Evolutionary conservation across 495 filamentous ascomycete genomes (phyloP).

Genomic region (Hypoxylon crocopeplum): DNA sequence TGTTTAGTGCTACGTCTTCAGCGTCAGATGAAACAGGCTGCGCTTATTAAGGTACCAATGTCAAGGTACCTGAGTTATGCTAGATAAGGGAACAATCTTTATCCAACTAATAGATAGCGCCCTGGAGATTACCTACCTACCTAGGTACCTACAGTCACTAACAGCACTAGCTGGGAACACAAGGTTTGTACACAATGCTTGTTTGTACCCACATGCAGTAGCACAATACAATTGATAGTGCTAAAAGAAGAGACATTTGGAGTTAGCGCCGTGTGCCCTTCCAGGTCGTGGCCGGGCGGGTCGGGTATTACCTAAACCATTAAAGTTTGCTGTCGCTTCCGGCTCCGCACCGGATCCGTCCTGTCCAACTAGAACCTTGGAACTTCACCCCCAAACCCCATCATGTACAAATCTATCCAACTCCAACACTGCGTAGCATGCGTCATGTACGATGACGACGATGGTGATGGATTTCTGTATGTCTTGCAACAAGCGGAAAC

Average conservation of each 20-base stretch:
- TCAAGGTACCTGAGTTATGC: slow-evolving; percentile 32
- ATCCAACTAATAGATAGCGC: slow-evolving; percentile 6
- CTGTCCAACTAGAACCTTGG: neutral
- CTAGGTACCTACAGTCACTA: neutral
- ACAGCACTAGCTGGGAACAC: neutral
- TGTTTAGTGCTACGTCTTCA: slow-evolving; percentile 13
- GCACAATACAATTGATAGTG: neutral
- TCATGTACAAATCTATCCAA: no score
- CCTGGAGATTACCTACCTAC: neutral
- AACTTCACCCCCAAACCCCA: no score
- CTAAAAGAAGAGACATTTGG: slow-evolving; percentile 1
- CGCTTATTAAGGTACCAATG: slow-evolving; percentile 36
- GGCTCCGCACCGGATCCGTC: slow-evolving; percentile 30
- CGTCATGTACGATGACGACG: slow-evolving; percentile 1
- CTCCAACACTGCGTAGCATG: no score
- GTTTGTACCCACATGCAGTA: slow-evolving; percentile 1
- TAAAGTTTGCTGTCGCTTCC: slow-evolving; percentile 15
- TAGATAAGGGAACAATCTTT: slow-evolving; percentile 25
- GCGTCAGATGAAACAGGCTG: slow-evolving; percentile 36
- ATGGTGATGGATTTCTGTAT: slow-evolving; percentile 10
- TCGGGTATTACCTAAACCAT: slow-evolving; percentile 36
- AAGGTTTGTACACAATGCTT: neutral
- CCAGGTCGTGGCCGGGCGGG: neutral
- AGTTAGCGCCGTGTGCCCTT: neutral
- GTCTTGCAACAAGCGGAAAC: slow-evolving; percentile 6